Evolutionary conservation across 805 yeast species (phyloP), one percentile per base, ranked within the genome.

Genomic region (Lachancea quebecensis): DNA sequence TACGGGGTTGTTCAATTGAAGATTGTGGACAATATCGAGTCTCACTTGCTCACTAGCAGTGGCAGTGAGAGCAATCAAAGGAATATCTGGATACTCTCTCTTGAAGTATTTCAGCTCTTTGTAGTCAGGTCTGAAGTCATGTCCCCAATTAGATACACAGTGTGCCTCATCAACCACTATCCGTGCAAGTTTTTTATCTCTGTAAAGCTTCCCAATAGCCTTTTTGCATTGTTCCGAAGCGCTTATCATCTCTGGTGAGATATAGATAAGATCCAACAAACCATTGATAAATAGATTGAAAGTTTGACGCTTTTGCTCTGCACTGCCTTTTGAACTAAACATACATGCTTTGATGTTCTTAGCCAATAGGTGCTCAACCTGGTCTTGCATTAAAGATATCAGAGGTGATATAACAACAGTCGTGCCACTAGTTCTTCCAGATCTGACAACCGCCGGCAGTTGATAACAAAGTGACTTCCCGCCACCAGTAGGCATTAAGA

Each of bases 61-160:
- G 0, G 98, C 99, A 0, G 99, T 93, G 48, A 93, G 71, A 0
- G 98, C 99, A 88, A 93, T 89, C 49, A 93, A 71, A 1, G 99
- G 99, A 4, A 88, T 78, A 42, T 74, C 75, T 0, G 95, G 95
- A 59, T 76, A 93, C 40, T 78, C 74, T 15, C 68, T 64, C 57
- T 88, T 88, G 64, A 93, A 85, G 52, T 73, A 75, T 31, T 79
- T 78, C 58, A 93, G 71, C 10, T 82, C 84, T 56, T 89, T 86
- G 67, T 93, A 93, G 64, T 93, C 98, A 0, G 98, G 97, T 42
- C 99, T 73, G 64, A 93, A 93, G 65, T 93, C 99, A 65, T 93
- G 99, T 16, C 99, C 99, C 99, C 99, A 93, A 10, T 95, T 84
- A 42, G 96, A 87, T 38, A 93, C 95, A 73, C 99, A 93, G 67